Conservation (phyloP, 176 grass and related monocot genomes). For the Cenchrus americanus region DNA sequence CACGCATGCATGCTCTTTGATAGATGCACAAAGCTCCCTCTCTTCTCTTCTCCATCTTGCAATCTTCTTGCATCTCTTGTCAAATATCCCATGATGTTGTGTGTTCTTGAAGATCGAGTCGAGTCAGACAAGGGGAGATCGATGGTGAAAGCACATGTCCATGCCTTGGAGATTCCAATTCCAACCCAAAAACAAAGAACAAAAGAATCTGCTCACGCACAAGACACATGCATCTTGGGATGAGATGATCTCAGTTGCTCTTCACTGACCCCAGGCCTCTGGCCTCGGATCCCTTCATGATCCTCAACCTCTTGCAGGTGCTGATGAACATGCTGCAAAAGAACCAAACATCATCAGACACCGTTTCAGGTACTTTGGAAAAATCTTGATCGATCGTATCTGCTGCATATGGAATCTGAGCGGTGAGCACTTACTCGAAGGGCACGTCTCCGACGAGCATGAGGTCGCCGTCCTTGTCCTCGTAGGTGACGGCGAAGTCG, state of each 20-base stretch:
- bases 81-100: neutral
- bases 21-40: slow-evolving; percentile 15
- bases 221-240: slow-evolving; percentile 22
- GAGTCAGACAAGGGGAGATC: slow-evolving; percentile 13
- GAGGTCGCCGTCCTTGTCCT: slow-evolving; percentile 86
- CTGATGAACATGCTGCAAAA: slow-evolving; percentile 77
- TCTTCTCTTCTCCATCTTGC: neutral
- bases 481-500: slow-evolving; percentile 73
- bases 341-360: neutral
- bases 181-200: slow-evolving; percentile 48
- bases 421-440: slow-evolving; percentile 78
- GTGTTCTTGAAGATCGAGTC: neutral
- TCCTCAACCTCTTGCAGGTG: slow-evolving; percentile 92
- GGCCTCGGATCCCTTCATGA: slow-evolving; percentile 90
- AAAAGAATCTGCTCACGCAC: slow-evolving; percentile 55
- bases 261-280: slow-evolving; percentile 52
- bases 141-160: slow-evolving; percentile 24
- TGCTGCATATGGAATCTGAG: neutral
- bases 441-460: slow-evolving; percentile 92
- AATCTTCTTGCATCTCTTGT: neutral
- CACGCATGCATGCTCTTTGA: slow-evolving; percentile 34
- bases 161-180: slow-evolving; percentile 35
- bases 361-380: neutral
- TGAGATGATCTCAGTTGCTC: neutral
- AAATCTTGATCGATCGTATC: neutral